Percentiles rank a stretch among this genome's conserved stretches.
These are phyloP conservation scores for Penicillium sclerotigenum DNA, from an alignment of 2,329 filamentous ascomycete species.

Conservation along the genomic window DNA sequence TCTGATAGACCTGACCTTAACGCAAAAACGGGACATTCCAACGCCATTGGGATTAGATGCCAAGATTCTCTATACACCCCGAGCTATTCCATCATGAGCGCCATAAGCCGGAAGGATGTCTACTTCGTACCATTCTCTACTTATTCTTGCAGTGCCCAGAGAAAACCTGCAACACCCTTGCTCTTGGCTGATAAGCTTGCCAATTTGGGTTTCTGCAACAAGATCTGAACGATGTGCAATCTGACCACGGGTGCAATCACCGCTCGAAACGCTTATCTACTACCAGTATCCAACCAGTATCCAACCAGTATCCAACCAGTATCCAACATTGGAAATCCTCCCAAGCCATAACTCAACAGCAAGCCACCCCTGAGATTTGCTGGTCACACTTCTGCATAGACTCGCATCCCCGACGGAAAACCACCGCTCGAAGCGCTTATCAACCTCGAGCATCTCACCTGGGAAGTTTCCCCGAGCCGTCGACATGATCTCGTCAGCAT, in stretches of 20 bases:
- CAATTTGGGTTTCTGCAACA: background rate
- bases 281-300: background rate
- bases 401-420: conserved; percentile 5
- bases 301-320: background rate
- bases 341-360: background rate
- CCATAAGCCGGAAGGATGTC: background rate
- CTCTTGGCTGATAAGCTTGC: background rate
- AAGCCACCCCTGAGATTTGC: background rate
- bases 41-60: background rate
- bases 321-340: background rate
- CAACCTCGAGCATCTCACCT: background rate
- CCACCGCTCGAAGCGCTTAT: background rate
- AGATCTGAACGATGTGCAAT: background rate
- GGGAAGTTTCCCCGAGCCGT: background rate
- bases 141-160: background rate
- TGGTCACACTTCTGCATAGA: background rate
- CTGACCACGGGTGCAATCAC: too few relatives aligned
- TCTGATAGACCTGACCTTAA: background rate
- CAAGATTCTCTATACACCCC: conserved; percentile 1
- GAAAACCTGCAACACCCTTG: background rate
- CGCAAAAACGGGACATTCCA: background rate
- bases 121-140: background rate
- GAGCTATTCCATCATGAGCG: background rate
- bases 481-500: background rate
- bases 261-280: background rate